These are phyloP conservation scores for Wakefieldia striispora DNA, from an alignment of 768 basidiomycete species.

Conservation along the genomic window DNA sequence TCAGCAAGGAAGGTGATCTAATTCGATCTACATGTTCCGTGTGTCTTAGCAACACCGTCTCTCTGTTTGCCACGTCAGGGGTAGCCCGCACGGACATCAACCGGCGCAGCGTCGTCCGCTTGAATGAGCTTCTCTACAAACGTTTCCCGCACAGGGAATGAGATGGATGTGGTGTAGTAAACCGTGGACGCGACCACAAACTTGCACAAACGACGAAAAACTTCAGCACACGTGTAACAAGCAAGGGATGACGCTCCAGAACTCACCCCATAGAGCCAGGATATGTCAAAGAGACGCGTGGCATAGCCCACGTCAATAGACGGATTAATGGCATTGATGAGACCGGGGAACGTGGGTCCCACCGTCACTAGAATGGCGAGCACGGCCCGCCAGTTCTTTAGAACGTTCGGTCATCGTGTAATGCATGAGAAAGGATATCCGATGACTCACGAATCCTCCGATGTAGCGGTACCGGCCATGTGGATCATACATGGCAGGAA, in stretches of 20 bases:
- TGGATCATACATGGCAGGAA: constrained; percentile 82
- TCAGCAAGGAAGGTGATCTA: background rate
- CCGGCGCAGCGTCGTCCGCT: constrained; percentile 12
- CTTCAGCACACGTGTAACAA: background rate
- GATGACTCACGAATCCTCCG: constrained; percentile 61
- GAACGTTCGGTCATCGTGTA: background rate
- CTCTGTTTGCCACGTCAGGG: background rate
- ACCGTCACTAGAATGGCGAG: constrained; percentile 68
- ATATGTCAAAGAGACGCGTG: constrained; percentile 60
- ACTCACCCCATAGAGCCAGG: constrained; percentile 75
- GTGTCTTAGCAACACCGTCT: background rate
- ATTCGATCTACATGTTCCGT: constrained; percentile 6
- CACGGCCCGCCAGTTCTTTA: constrained; percentile 79
- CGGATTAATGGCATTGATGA: constrained; percentile 71
- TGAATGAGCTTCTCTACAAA: constrained; percentile 27
- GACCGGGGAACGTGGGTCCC: constrained; percentile 71
- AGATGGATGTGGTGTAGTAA: constrained; percentile 25
- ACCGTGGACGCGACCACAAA: constrained; percentile 24
- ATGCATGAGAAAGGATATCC: background rate
- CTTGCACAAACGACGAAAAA: constrained; percentile 4
- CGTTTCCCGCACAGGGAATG: constrained; percentile 26
- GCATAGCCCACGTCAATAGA: constrained; percentile 59
- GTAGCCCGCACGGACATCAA: background rate
- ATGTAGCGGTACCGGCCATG: constrained; percentile 76
- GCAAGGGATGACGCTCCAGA: background rate